Evolutionary conservation across 306 rosid species (phyloP), one percentile per base, ranked within the genome.

Genomic region (Castanea mollissima): DNA sequence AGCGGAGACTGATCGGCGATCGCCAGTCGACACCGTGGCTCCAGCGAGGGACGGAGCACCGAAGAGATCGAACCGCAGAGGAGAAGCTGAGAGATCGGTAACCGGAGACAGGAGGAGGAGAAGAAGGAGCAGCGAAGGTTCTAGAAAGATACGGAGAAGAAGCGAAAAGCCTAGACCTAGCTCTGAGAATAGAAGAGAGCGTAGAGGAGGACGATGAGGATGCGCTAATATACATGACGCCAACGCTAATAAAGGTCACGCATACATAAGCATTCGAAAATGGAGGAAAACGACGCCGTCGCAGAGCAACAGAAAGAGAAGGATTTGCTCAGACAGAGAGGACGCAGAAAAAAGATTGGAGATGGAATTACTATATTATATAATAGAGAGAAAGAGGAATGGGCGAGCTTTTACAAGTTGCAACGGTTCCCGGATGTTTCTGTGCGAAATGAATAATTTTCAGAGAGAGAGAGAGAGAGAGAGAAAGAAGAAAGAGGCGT

Each of bases 21-120:
- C 87, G 83, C 92, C 92, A 89, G 27, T 57, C 81, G 52, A 84
- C 87, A 78, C 90, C 86, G 86, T 86, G 89, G 81, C 92, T 89
- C 92, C 92, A 89, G 64, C 90, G 86, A 10, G 88, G 23, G 38
- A 73, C 34, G 29, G 85, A 81, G 63, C 46, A 18, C 15, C 81
- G 81, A 51, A 81, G 15, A 14, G 85, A 71, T 63, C 84, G 86
- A 18, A 78, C 72, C 29, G 89, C 80, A 10, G 90, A 75, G 41
- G 89, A 76, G 64, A 56, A 79, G 73, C 56, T 60, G 4, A 84
- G 80, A 16, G 90, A 74, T 59, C 89, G 83, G 29, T 55, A 60
- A 10, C 64, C 69, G 16, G 74, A 4, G 18, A 67, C 7, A 58
- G 82, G 59, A 21, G 51, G 64, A 2, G 84, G 76, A 25, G 82